These are phyloP conservation scores for Flaveria bidentis DNA, from an alignment of 129 eudicot genomes.

Conservation along the genomic window DNA sequence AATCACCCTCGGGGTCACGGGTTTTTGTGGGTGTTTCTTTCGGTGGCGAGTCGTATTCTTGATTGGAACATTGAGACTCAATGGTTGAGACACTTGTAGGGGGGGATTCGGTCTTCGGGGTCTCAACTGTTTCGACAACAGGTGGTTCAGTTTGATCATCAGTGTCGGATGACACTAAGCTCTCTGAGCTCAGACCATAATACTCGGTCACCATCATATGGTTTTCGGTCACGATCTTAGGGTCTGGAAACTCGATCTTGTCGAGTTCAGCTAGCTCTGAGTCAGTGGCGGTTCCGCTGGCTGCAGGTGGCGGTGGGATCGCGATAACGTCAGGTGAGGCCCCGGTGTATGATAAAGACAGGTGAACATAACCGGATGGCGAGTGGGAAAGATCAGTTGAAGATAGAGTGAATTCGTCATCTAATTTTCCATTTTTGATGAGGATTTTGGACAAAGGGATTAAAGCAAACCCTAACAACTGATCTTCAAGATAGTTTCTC, in stretches of 20 bases:
- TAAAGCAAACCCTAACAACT: conserved; percentile 84
- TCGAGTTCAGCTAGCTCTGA: conserved; percentile 50
- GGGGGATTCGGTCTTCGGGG: conserved; percentile 59
- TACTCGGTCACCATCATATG: conserved; percentile 84
- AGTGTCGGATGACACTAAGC: conserved; percentile 64
- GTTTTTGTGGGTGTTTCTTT: conserved; percentile 39
- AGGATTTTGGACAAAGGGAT: conserved; percentile 82
- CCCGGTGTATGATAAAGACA: conserved; percentile 76
- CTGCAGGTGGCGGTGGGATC: conserved; percentile 48
- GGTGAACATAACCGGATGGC: conserved; percentile 85
- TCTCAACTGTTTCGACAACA: conserved; percentile 15
- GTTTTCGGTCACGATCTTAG: conserved; percentile 68
- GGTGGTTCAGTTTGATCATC: conserved; percentile 51
- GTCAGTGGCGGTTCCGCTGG: conserved; percentile 13
- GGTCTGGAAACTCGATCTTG: conserved; percentile 92
- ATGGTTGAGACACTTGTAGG: conserved; percentile 56
- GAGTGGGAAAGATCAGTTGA: conserved; percentile 97
- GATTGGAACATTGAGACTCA: conserved; percentile 47
- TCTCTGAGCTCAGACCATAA: conserved; percentile 64
- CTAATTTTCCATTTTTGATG: conserved; percentile 60
- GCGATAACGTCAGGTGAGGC: conserved; percentile 73
- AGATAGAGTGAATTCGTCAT: conserved; percentile 83
- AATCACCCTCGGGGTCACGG: conserved; percentile 50
- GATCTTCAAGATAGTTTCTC: conserved; percentile 88
- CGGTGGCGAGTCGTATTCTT: conserved; percentile 52